Conservation (phyloP, 1,139 yeast genomes). For the Sporopachydermia cereana region DNA sequence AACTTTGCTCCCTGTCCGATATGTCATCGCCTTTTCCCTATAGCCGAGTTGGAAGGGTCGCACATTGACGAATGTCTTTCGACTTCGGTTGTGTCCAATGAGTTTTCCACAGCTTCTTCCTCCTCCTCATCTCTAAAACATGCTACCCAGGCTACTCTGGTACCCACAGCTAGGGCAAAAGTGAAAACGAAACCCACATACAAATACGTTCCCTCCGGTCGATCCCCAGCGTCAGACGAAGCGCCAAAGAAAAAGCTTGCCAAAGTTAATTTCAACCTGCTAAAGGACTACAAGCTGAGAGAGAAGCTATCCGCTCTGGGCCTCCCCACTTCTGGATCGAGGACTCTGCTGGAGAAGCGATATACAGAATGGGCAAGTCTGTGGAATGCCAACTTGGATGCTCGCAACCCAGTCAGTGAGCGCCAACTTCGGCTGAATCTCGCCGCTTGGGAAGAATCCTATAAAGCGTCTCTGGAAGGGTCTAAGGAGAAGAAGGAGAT, state of each 20-base stretch:
- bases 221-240: not conserved
- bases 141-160: not conserved
- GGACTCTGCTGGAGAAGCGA: constrained; percentile 53
- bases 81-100: constrained; percentile 13
- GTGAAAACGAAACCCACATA: constrained; percentile 5
- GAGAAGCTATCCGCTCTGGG: constrained; percentile 44
- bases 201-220: not conserved
- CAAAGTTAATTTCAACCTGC: constrained; percentile 20
- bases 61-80: constrained; percentile 66
- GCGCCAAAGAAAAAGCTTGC: not conserved
- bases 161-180: not conserved
- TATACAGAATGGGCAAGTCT: constrained; percentile 70
- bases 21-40: constrained; percentile 46
- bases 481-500: constrained; percentile 21
- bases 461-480: not conserved
- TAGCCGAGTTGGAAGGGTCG: constrained; percentile 43
- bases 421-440: constrained; percentile 43
- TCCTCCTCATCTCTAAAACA: not conserved
- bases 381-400: constrained; percentile 76
- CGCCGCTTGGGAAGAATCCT: constrained; percentile 54
- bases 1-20: constrained; percentile 43
- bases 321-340: constrained; percentile 50
- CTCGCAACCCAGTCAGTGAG: constrained; percentile 53
- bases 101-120: not conserved
- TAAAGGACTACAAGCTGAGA: constrained; percentile 50